Conservation (phyloP, 805 yeast genomes). For the Tetrapisispora iriomotensis region DNA sequence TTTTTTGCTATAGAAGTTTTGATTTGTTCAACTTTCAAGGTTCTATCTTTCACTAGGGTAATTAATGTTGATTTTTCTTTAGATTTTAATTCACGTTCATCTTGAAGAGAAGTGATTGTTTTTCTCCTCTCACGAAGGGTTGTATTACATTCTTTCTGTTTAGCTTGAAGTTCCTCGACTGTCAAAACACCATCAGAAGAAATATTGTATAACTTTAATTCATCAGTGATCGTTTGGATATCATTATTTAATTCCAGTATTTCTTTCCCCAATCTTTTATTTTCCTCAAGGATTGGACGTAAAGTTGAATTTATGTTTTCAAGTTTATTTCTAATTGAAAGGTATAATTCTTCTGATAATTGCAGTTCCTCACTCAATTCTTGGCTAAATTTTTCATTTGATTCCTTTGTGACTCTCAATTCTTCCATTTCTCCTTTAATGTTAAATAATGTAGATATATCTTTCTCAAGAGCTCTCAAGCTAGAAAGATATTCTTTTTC, state of each 20-base stretch:
- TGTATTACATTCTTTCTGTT: constrained; percentile 16
- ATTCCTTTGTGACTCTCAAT: constrained; percentile 6
- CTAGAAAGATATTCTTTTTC: constrained; percentile 25
- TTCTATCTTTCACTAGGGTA: constrained; percentile 16
- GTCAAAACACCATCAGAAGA: constrained; percentile 17
- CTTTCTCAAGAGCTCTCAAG: constrained; percentile 17
- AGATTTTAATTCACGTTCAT: constrained; percentile 16
- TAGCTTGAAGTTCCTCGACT: constrained; percentile 19
- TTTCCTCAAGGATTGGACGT: constrained; percentile 23
- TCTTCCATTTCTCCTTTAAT: constrained; percentile 1
- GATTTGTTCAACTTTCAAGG: constrained; percentile 14
- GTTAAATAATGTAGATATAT: constrained; percentile 11
- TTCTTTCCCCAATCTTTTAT: constrained; percentile 22
- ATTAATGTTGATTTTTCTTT: constrained; percentile 15
- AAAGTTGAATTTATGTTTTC: constrained; percentile 17
- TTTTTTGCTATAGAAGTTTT: constrained; percentile 13
- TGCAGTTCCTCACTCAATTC: constrained; percentile 20
- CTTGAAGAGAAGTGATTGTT: constrained; percentile 17
- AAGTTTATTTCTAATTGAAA: constrained; percentile 9
- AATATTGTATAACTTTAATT: constrained; percentile 17
- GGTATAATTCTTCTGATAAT: constrained; percentile 25
- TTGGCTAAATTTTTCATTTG: background rate
- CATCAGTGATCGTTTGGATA: constrained; percentile 16
- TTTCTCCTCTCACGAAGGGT: constrained; percentile 16
- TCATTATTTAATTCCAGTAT: constrained; percentile 14